Evolutionary conservation across 768 basidiomycete species (phyloP).

Genomic region (Amanita jacksonii): DNA sequence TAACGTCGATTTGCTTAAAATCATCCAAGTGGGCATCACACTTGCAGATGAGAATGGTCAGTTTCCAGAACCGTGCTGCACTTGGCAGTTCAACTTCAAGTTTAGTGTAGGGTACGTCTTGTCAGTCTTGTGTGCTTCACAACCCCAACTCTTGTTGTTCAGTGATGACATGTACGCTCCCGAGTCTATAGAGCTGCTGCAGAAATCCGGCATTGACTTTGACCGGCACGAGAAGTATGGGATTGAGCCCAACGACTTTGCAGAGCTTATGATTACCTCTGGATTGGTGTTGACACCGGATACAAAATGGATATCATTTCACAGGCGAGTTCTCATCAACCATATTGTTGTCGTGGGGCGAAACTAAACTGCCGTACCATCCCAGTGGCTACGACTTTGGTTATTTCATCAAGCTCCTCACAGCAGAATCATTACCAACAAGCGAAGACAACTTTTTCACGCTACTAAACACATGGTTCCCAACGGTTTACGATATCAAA

Average conservation of each 20-base stretch:
- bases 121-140: background rate
- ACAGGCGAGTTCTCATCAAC: conserved; percentile 76
- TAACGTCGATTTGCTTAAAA: conserved; percentile 96
- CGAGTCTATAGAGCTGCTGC: conserved; percentile 91
- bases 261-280: conserved; percentile 93
- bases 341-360: too few species aligned
- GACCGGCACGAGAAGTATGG: conserved; percentile 88
- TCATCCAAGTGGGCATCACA: conserved; percentile 96
- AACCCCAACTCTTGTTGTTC: conserved; percentile 1
- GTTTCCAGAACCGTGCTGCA: conserved; percentile 80
- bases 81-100: conserved; percentile 99
- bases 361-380: too few species aligned
- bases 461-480: conserved; percentile 86
- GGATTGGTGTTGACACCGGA: conserved; percentile 85
- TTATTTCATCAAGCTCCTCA: conserved; percentile 92
- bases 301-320: conserved; percentile 96
- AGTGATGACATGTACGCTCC: conserved; percentile 99
- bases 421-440: conserved; percentile 76
- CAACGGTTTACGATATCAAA: conserved; percentile 95
- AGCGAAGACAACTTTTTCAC: conserved; percentile 89
- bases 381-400: conserved; percentile 97
- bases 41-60: conserved; percentile 92
- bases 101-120: conserved; percentile 74
- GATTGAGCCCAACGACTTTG: conserved; percentile 89
- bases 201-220: conserved; percentile 95